Evolutionary conservation across 2,329 filamentous ascomycete species (phyloP).

Genomic region (Ustilaginoidea virens): DNA sequence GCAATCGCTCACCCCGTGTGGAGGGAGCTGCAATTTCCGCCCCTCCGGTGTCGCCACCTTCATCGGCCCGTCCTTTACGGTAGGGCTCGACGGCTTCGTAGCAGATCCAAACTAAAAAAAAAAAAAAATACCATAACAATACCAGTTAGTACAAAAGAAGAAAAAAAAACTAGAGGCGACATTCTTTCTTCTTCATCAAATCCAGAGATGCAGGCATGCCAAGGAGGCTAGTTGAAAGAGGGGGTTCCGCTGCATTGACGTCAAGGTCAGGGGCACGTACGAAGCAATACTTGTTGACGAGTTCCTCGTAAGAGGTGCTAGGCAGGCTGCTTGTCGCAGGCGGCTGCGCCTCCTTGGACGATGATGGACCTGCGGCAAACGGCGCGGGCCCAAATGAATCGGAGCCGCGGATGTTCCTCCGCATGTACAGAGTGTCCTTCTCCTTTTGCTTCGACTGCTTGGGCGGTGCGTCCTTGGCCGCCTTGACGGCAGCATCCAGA

Average conservation of each 20-base stretch:
- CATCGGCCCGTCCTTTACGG: conserved; percentile 27
- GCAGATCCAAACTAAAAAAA: conserved; percentile 38
- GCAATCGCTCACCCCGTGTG: too few species aligned
- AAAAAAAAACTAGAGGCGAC: too few species aligned
- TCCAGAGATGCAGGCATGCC: conserved; percentile 2
- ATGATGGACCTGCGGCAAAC: not conserved
- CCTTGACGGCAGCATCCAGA: conserved; percentile 65
- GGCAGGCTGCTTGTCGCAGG: conserved; percentile 40
- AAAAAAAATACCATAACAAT: too few species aligned
- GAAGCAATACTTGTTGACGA: conserved; percentile 99
- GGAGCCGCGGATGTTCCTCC: conserved; percentile 23
- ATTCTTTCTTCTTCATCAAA: not conserved
- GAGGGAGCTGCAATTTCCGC: too few species aligned
- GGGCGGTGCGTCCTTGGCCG: conserved; percentile 46
- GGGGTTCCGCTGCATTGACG: conserved; percentile 11
- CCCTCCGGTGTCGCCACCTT: not conserved
- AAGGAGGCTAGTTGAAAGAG: too few species aligned
- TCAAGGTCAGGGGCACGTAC: conserved; percentile 54
- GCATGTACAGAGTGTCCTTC: conserved; percentile 44
- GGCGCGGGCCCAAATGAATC: conserved; percentile 5
- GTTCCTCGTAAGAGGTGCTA: conserved; percentile 85
- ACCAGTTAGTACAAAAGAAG: conserved; percentile 22
- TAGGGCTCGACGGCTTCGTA: conserved; percentile 34
- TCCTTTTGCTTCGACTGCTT: conserved; percentile 21
- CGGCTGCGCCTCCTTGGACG: conserved; percentile 12